These are phyloP conservation scores for Ustilago tritici DNA, from an alignment of 1,284 basidiomycete genomes.

Conservation along the genomic window DNA sequence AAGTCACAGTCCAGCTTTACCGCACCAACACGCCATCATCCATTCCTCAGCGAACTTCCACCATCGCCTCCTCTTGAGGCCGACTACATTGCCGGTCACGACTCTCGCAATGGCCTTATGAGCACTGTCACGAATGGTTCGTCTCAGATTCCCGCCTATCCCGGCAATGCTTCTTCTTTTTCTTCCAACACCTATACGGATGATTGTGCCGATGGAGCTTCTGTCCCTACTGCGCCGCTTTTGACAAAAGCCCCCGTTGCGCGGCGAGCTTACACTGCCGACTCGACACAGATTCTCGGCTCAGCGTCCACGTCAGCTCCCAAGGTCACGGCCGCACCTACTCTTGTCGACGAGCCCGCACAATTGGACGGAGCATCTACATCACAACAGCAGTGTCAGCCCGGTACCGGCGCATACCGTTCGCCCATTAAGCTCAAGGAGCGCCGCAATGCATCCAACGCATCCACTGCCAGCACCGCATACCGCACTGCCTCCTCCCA, in stretches of 20 bases:
- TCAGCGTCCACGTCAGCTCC: neutral
- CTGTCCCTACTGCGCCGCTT: conserved; percentile 9
- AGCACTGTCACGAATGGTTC: conserved; percentile 29
- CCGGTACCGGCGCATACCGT: conserved; percentile 4
- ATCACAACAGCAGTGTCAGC: conserved; percentile 18
- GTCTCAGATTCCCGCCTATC: conserved; percentile 12
- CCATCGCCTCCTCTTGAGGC: conserved; percentile 62
- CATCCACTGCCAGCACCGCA: conserved; percentile 46
- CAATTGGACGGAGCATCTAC: conserved; percentile 2
- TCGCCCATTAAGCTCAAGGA: conserved; percentile 19
- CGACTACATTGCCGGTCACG: conserved; percentile 42
- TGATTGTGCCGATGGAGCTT: neutral
- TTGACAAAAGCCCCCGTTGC: conserved; percentile 39
- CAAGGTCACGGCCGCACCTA: neutral
- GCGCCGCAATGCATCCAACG: conserved; percentile 40
- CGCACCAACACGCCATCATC: conserved; percentile 52
- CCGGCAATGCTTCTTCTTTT: conserved; percentile 6
- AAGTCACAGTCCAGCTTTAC: conserved; percentile 50
- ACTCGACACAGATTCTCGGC: conserved; percentile 19
- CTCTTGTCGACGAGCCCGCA: conserved; percentile 25
- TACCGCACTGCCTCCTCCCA: conserved; percentile 48
- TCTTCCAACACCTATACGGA: neutral
- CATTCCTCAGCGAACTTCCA: conserved; percentile 61
- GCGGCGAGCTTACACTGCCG: conserved; percentile 45
- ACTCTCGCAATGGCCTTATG: conserved; percentile 47